These are phyloP conservation scores for Cinnamomum chago DNA, from an alignment of 164 flowering plant species.

Conservation along the genomic window DNA sequence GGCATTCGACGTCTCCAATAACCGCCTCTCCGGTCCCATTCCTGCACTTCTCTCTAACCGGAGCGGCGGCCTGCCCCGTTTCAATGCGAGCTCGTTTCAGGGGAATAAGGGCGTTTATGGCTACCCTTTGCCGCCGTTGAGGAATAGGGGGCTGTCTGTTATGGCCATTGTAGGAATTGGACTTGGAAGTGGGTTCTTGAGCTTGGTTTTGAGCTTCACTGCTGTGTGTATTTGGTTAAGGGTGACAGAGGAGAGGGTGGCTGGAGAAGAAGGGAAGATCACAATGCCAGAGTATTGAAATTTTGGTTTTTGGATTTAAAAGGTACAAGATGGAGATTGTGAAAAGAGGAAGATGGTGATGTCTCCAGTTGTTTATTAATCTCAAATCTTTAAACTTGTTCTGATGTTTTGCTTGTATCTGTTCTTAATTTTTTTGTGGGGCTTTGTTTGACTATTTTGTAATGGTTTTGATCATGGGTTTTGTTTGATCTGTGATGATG, in stretches of 20 bases:
- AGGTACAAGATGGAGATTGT: background rate
- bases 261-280: slow-evolving; percentile 62
- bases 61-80: slow-evolving; percentile 52
- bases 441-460: slow-evolving; percentile 6
- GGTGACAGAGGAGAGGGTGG: slow-evolving; percentile 61
- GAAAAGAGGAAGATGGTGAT: background rate
- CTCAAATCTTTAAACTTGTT: background rate
- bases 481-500: background rate
- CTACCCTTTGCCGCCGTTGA: slow-evolving; percentile 67
- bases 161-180: slow-evolving; percentile 89
- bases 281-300: background rate
- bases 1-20: slow-evolving; percentile 70
- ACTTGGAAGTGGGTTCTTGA: slow-evolving; percentile 81
- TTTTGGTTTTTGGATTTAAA: background rate
- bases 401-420: background rate
- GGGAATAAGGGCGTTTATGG: slow-evolving; percentile 85
- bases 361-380: background rate
- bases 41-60: slow-evolving; percentile 64
- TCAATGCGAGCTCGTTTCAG: slow-evolving; percentile 62
- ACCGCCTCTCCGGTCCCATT: slow-evolving; percentile 54
- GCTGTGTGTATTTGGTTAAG: slow-evolving; percentile 93
- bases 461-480: background rate
- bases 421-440: background rate
- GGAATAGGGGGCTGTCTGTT: slow-evolving; percentile 51
- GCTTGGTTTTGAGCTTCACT: slow-evolving; percentile 77